Evolutionary conservation across 2,329 filamentous ascomycete species (phyloP).

Genomic region (Botrytis byssoidea): DNA sequence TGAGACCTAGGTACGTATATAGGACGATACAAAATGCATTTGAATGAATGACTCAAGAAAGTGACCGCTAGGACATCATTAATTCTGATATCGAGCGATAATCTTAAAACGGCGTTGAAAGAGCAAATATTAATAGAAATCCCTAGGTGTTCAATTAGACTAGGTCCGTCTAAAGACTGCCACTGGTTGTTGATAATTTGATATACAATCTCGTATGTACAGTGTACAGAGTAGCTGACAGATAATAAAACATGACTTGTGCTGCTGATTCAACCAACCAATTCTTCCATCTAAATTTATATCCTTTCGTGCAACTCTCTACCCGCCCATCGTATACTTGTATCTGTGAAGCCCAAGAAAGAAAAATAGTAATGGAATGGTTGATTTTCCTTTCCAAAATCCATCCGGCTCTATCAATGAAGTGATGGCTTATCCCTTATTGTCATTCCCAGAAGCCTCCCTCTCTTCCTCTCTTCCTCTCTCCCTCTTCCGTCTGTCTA

Average conservation of each 20-base stretch:
- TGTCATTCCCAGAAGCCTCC: background rate
- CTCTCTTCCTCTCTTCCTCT: background rate
- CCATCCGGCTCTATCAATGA: background rate
- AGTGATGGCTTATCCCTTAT: background rate
- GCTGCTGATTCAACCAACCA: background rate
- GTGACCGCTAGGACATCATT: conserved; percentile 11
- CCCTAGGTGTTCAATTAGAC: background rate
- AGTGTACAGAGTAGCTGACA: background rate
- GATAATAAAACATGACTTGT: conserved; percentile 13
- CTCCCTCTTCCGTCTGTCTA: background rate
- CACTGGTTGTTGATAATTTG: background rate
- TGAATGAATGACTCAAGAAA: background rate
- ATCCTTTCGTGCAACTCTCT: background rate
- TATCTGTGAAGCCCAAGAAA: background rate
- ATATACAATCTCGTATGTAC: too few species aligned
- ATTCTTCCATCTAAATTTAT: background rate
- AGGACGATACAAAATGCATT: background rate
- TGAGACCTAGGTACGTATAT: background rate
- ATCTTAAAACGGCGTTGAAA: background rate
- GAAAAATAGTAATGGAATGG: background rate
- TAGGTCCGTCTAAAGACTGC: background rate
- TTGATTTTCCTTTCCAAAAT: background rate
- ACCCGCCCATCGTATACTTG: background rate
- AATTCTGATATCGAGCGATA: background rate
- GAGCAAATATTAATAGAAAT: background rate